Conservation (phyloP, 2,329 filamentous ascomycete genomes). For the Colletotrichum sp. region DNA sequence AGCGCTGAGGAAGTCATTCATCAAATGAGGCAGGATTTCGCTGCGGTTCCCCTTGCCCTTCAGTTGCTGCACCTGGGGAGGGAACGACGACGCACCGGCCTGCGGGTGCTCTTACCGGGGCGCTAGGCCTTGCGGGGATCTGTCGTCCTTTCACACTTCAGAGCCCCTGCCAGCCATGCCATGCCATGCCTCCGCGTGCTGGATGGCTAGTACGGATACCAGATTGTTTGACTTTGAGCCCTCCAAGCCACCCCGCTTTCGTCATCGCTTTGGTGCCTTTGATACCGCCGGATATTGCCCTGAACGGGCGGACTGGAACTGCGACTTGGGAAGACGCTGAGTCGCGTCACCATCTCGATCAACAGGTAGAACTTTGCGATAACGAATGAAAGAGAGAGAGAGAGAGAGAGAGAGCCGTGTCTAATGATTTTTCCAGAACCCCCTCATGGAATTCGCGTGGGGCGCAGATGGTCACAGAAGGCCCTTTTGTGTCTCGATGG, state of each 20-base stretch:
- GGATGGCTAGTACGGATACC: not conserved
- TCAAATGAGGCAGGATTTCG: not conserved
- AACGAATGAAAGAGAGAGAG: not conserved
- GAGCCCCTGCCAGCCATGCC: not conserved
- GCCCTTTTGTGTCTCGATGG: not conserved
- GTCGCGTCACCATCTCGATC: not conserved
- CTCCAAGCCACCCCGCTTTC: constrained; percentile 14
- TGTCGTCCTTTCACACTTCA: not conserved
- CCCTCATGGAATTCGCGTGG: not conserved
- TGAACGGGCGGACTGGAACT: not conserved
- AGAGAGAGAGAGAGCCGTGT: not conserved
- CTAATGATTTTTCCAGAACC: not conserved
- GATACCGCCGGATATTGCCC: not conserved
- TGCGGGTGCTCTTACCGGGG: not conserved
- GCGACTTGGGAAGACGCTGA: not conserved
- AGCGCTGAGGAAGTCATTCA: not conserved
- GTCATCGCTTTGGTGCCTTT: not conserved
- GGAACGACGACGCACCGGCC: not conserved
- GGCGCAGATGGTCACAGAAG: not conserved
- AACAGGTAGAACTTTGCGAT: not conserved
- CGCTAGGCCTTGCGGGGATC: not conserved
- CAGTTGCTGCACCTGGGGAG: not conserved
- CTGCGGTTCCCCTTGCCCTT: not conserved
- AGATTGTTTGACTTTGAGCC: not conserved
- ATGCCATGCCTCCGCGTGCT: not conserved